Base-by-base conservation (phyloP, 1,284 basidiomycete genomes). In the Bjerkandera adusta region DNA sequence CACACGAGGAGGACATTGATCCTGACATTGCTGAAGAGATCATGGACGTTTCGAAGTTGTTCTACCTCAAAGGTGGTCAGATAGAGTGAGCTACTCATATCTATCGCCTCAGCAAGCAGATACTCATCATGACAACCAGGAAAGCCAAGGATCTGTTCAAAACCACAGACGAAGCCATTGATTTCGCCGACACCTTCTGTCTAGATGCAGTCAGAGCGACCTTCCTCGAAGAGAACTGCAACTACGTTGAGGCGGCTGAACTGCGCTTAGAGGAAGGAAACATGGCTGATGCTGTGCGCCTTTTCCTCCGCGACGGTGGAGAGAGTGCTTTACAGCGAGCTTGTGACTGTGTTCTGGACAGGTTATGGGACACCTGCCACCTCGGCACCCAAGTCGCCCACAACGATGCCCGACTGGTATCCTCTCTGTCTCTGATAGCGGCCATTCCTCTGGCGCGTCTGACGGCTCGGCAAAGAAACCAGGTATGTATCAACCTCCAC, bases 161-260 rank as follows among this genome's bases (percentile, higher is more conserved):
- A 0, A 68, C 72, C 1, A 59, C 67, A 0, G 76, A 85, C 16
- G 76, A 83, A 10, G 69, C 72, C n/a, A 49, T 84, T 5, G 72
- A 79, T 30, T 87, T 81, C 49, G 69, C 81, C 34, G 74, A 81
- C 45, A 72, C 77, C 8, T 74, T 70, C 38, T 75, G 73, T 20
- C 65, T 87, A 3, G 75, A 81, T 48, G 55, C 72, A 11, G 73
- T 75, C 8, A 72, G 68, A 15, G 76, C 75, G 0, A 59, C 61
- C 0, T 57, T 85, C 5, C 67, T 85, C 15, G 68, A 74, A 37
- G 59, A 67, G 4, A 63, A 70, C 3, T 73, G 71, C 4, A 64
- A 68, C 48, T 69, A 63, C 36, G 47, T 57, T 0, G 78, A 85
- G 22, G 83, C 83, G 0, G 82, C 81, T 1, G 68, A 78, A 11